Evolutionary conservation across 2,329 filamentous ascomycete genomes (phyloP), one percentile per base, ranked within the genome.

Genomic region (Aureobasidium melanogenum): DNA sequence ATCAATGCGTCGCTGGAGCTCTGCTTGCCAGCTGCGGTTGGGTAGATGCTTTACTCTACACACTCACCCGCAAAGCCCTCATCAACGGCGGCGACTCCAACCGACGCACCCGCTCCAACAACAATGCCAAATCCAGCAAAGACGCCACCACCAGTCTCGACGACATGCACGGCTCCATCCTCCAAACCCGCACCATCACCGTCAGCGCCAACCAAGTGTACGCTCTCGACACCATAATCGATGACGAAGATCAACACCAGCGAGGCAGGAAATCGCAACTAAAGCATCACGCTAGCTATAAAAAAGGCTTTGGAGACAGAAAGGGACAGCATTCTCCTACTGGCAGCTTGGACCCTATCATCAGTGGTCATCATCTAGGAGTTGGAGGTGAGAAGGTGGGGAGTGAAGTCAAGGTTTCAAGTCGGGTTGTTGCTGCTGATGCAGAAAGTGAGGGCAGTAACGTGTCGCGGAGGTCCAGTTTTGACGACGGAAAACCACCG

Each of bases 21-120:
- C 74, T 84, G 65, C 82, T 84, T 60, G 81, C 81, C 2, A 81
- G 78, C 32, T 84, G 82, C 62, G 83, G 83, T n/a, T 79, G 82
- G 72, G 77, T 84, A 22, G 82, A 85, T 66, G 80, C 82, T 8
- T 68, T 83, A 3, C 74, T 85, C 3, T 85, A 84, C 71, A 81
- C 81, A 0, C 70, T 83, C 8, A 85, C 82, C 0, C 77, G 82
- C n/a, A 79, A 78, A 59, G 43, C 59, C 3, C 28, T 61, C 8
- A 44, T 71, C 68, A 66, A 68, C 32, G 62, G 55, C 2, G 34
- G 48, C 26, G 41, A 39, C 30, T 44, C 58, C 5, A 38, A 48
- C 4, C 56, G 60, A 1, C 39, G 55, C 24, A 39, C n/a, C 12
- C 24, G 54, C 46, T 41, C 14, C 48, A 32, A 39, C 38, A 43